Base-by-base conservation (phyloP, 768 basidiomycete genomes). In the Mrakia frigida region DNA sequence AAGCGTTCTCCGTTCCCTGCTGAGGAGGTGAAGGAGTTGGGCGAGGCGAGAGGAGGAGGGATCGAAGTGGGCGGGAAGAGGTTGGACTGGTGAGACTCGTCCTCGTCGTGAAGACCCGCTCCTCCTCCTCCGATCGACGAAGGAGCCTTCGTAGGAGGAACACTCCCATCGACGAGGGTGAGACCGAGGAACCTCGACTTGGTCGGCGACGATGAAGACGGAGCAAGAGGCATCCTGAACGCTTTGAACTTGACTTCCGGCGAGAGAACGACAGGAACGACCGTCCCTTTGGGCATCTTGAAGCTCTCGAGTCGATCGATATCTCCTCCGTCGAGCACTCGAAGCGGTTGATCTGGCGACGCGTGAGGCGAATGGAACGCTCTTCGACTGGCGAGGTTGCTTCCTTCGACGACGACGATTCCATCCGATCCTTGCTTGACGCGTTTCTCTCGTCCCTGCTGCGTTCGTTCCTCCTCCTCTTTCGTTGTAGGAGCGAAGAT, bases 211-310 rank as follows among this genome's bases (percentile, higher is more conserved):
- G 43, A 23, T 6, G 33, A 3, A 46, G 69, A 18, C 3, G 41
- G 50, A 10, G 41, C 69, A 28, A 53, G 21, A 21, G 69, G 69
- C 69, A 70, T 70, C 69, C n/a, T 70, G 69, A 70, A 70, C 28
- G 46, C n/a, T 28, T 53, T 46, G 69, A 73, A 33, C 72, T 73
- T 73, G 9, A 43, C 18, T 28, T 74, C 73, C 18, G 73, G 63
- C 43, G 33, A 65, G 33, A 52, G 6, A 4, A 39, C 28, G 61
- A 74, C 73, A 31, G 73, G 61, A 10, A 39, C 65, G 37, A 68
- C 65, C 16, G 65, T 39, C 31, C 60, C 63, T 37, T 65, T 43
- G 5, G 73, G 63, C 46, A 74, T 74, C 39, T 41, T 63, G 43
- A 74, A 74, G 18, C 18, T 46, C 28, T 65, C 33, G 41, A 74